These are phyloP conservation scores for Citeromyces matritensis DNA, from an alignment of 805 yeast species.

Conservation along the genomic window DNA sequence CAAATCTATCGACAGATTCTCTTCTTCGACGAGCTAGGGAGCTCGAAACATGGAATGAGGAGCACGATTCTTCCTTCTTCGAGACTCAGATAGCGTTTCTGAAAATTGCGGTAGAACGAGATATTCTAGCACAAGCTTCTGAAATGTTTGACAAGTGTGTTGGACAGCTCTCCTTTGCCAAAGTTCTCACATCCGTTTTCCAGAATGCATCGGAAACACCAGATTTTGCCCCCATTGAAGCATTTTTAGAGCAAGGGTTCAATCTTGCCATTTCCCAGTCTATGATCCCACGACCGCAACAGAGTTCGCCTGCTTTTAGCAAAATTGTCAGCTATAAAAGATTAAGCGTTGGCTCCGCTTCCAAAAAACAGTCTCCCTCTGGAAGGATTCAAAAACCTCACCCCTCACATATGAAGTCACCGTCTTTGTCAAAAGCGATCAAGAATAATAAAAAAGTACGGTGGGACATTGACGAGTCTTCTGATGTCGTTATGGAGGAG, in stretches of 20 bases:
- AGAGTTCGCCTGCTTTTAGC: slow-evolving; percentile 1
- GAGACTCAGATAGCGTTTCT: slow-evolving; percentile 24
- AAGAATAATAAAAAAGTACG: slow-evolving; percentile 5
- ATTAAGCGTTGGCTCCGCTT: not conserved
- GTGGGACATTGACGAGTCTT: no score
- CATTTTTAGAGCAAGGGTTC: slow-evolving; percentile 5
- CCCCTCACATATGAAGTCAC: slow-evolving; percentile 3
- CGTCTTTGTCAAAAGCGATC: slow-evolving; percentile 8
- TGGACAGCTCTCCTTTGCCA: slow-evolving; percentile 8
- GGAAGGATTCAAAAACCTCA: no score
- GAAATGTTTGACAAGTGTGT: slow-evolving; percentile 33
- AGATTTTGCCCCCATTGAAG: slow-evolving; percentile 7
- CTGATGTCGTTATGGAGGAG: no score
- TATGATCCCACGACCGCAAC: slow-evolving; percentile 1
- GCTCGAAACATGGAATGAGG: slow-evolving; percentile 38
- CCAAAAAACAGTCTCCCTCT: slow-evolving; percentile 8
- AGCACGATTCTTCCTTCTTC: slow-evolving; percentile 23
- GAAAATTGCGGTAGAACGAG: slow-evolving; percentile 32
- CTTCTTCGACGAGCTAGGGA: slow-evolving; percentile 18
- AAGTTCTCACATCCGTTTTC: slow-evolving; percentile 6
- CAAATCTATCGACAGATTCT: slow-evolving; percentile 5
- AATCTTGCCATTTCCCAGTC: slow-evolving; percentile 4
- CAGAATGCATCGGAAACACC: slow-evolving; percentile 7
- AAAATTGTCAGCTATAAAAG: not conserved
- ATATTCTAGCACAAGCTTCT: slow-evolving; percentile 40